Conservation (phyloP, 345 rosid genomes). For the Ailanthus altissimus region DNA sequence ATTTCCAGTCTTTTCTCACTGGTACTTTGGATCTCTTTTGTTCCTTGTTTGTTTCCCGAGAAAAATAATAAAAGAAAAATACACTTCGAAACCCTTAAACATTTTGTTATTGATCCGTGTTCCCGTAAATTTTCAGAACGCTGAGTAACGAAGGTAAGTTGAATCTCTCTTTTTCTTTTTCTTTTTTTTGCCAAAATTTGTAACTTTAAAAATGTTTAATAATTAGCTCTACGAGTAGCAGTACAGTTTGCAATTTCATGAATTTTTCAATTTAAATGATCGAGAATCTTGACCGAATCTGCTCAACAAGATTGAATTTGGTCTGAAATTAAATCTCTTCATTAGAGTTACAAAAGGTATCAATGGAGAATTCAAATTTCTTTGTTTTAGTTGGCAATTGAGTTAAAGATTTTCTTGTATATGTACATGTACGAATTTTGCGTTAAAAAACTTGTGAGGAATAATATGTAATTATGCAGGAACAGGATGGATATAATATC, state of each 20-base stretch:
- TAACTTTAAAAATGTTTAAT: neutral
- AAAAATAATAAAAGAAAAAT: neutral
- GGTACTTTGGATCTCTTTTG: no score
- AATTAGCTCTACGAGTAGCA: neutral
- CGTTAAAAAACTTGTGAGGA: neutral
- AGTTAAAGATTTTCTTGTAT: neutral
- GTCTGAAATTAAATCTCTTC: neutral
- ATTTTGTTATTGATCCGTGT: neutral
- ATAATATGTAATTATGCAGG: constrained; percentile 5
- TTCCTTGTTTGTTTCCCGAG: neutral
- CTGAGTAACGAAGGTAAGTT: neutral
- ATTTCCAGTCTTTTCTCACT: neutral
- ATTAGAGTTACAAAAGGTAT: neutral
- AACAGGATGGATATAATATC: constrained; percentile 84
- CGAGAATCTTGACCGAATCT: neutral
- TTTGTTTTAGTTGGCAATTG: neutral
- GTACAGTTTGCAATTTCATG: neutral
- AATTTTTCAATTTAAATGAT: neutral
- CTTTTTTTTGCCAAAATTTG: neutral
- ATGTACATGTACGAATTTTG: neutral
- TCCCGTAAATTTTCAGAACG: neutral
- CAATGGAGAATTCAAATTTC: no score
- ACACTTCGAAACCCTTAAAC: neutral
- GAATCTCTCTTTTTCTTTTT: neutral
- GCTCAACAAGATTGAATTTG: neutral